phyloP scores from a whole-genome alignment of 495 filamentous ascomycete genomes.

The Lasiosphaeriaceae sp. region DNA sequence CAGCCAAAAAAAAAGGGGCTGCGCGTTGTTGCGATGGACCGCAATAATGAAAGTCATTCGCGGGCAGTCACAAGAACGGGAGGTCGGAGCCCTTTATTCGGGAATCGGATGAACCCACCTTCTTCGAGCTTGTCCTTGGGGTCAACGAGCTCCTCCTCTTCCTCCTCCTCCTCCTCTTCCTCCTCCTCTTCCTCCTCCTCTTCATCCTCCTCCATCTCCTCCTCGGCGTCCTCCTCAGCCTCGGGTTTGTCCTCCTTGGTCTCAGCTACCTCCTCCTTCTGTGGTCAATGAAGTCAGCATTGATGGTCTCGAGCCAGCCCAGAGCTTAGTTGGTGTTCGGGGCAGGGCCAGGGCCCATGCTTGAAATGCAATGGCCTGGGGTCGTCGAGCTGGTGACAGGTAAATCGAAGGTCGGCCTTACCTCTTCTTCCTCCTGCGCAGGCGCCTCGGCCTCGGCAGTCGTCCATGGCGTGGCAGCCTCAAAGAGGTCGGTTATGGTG shows the following conservation, averaged over 20 bases:
- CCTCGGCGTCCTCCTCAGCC: conserved; percentile 38
- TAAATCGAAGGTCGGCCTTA: conserved; percentile 16
- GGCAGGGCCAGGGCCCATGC: too few species aligned
- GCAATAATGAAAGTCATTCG: neutral
- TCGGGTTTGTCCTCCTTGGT: conserved; percentile 48
- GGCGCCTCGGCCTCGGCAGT: conserved; percentile 54
- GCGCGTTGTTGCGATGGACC: neutral
- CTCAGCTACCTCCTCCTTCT: conserved; percentile 47
- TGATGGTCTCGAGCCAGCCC: neutral
- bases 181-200: conserved; percentile 48
- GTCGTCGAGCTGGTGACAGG: neutral
- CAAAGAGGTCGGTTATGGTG: conserved; percentile 48
- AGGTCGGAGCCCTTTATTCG: neutral
- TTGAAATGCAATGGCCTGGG: too few species aligned
- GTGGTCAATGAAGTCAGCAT: conserved; percentile 29
- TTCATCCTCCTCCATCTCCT: conserved; percentile 43
- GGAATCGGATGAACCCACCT: conserved; percentile 57
- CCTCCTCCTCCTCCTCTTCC: conserved; percentile 74
- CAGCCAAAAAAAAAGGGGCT: neutral
- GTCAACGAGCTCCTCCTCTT: conserved; percentile 86
- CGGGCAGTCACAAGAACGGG: neutral
- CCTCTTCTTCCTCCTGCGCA: conserved; percentile 26
- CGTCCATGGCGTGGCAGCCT: conserved; percentile 53
- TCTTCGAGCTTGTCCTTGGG: conserved; percentile 84
- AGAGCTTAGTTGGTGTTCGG: too few species aligned